phyloP scores from a whole-genome alignment of 306 rosid genomes.

The Arachis stenosperma region DNA sequence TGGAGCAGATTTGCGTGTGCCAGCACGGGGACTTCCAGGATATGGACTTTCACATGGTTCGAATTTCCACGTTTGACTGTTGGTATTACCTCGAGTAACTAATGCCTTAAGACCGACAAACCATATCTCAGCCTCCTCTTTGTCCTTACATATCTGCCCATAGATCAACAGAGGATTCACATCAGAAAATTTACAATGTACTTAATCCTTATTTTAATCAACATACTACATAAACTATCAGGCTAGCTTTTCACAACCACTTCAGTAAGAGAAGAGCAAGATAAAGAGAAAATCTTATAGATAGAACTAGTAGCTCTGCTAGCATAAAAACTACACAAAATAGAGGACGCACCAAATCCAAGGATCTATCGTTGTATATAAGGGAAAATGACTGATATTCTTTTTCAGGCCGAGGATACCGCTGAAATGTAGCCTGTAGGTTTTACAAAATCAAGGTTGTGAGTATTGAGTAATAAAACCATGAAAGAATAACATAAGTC shows the following conservation, averaged over 20 bases:
- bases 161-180: constrained; percentile 40
- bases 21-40: constrained; percentile 64
- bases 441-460: constrained; percentile 39
- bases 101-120: constrained; percentile 91
- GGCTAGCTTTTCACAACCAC: constrained; percentile 34
- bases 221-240: constrained; percentile 16
- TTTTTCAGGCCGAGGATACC: constrained; percentile 96
- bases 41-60: constrained; percentile 56
- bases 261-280: constrained; percentile 21
- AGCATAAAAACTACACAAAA: constrained; percentile 24
- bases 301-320: constrained; percentile 18
- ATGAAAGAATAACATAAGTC: constrained; percentile 6
- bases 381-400: constrained; percentile 99
- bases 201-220: constrained; percentile 22
- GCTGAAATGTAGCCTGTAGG: constrained; percentile 89
- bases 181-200: constrained; percentile 26
- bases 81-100: constrained; percentile 62
- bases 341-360: constrained; percentile 86
- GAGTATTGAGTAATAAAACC: constrained; percentile 34
- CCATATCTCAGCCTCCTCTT: constrained; percentile 98
- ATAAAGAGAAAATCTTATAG: constrained; percentile 14
- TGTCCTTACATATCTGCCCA: constrained; percentile 96
- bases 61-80: constrained; percentile 55
- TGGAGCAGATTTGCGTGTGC: constrained; percentile 63
- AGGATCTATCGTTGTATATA: constrained; percentile 75